These are phyloP conservation scores for Cercospora canescens DNA, from an alignment of 2,329 filamentous ascomycete genomes.

Conservation along the genomic window DNA sequence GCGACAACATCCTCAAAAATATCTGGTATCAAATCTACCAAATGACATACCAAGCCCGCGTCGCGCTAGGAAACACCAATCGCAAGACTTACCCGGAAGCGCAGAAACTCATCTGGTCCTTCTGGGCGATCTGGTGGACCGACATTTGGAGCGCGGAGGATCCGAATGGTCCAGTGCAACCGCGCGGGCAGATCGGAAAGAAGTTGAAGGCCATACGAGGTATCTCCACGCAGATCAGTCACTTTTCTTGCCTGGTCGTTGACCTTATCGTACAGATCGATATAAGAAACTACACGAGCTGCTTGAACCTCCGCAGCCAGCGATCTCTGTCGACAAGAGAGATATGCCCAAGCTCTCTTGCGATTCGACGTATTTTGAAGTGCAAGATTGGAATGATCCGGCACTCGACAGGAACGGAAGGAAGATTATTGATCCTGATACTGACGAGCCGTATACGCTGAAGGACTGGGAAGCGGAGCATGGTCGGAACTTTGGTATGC, in stretches of 20 bases:
- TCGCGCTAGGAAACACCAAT: not conserved
- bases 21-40: conserved; percentile 4
- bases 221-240: not conserved
- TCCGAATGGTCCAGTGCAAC: not conserved
- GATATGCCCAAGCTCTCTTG: not conserved
- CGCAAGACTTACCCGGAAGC: not conserved
- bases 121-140: not conserved
- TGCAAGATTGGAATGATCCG: not conserved
- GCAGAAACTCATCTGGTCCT: not conserved
- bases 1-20: not conserved
- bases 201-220: not conserved
- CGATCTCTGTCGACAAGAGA: not conserved
- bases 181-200: not conserved
- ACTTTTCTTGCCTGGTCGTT: not conserved
- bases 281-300: not conserved
- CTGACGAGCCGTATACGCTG: not conserved
- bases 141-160: not conserved
- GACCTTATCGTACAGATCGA: not conserved
- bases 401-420: not conserved
- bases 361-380: not conserved
- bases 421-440: not conserved
- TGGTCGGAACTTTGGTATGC: not conserved
- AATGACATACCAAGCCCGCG: not conserved
- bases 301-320: not conserved
- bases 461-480: not conserved